phyloP scores from a whole-genome alignment of 768 basidiomycete species.

The Amyloporia xantha region DNA sequence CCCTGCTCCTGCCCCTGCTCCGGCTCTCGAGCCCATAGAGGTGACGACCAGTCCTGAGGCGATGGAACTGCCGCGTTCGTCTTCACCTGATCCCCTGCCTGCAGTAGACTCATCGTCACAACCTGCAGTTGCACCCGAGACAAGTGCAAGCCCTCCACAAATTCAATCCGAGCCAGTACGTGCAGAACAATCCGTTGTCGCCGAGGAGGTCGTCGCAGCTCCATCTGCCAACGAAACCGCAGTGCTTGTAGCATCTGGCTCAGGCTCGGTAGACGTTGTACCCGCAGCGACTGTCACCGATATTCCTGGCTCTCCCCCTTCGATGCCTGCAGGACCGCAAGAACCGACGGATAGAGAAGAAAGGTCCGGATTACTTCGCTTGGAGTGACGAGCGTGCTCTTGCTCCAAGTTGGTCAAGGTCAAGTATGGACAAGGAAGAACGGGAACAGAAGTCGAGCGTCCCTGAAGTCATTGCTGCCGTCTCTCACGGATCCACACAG shows the following conservation, averaged over 20 bases:
- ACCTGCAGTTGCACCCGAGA: constrained; percentile 9
- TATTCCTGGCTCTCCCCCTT: not conserved
- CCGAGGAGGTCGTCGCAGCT: too few species aligned
- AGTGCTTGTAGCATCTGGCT: not conserved
- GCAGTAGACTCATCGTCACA: not conserved
- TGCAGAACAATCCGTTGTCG: constrained; percentile 1
- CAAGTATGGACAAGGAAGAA: constrained; percentile 12
- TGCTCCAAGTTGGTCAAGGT: constrained; percentile 9
- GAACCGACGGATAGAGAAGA: constrained; percentile 8
- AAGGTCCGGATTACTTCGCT: constrained; percentile 18
- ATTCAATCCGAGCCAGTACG: not conserved
- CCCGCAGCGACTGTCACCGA: not conserved
- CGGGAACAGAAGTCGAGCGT: constrained; percentile 10
- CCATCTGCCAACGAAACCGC: not conserved
- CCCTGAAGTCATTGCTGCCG: constrained; percentile 16
- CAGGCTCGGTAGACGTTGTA: not conserved
- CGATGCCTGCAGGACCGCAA: not conserved
- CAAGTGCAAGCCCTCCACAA: not conserved
- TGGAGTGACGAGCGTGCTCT: constrained; percentile 11
- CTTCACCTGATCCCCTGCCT: constrained; percentile 7
- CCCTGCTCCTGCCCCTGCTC: constrained; percentile 13
- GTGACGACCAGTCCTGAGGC: constrained; percentile 35
- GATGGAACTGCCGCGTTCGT: constrained; percentile 21
- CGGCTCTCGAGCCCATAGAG: constrained; percentile 22
- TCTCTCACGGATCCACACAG: constrained; percentile 9